Evolutionary conservation across 2,329 filamentous ascomycete genomes (phyloP).

Genomic region (Chalara sp.): DNA sequence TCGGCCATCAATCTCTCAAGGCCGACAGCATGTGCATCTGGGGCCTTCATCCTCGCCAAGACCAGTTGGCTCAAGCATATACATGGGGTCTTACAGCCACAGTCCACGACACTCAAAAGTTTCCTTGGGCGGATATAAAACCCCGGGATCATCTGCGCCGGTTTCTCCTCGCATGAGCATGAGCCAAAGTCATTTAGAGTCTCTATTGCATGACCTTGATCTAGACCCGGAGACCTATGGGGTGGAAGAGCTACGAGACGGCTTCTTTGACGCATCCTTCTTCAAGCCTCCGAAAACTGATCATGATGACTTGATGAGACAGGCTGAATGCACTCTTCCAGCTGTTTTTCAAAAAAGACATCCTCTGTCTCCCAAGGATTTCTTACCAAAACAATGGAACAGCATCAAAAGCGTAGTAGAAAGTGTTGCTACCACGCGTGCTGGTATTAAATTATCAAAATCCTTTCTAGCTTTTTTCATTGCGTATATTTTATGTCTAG

Average conservation of each 20-base stretch:
- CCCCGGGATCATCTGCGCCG: conserved; percentile 18
- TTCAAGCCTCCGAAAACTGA: conserved; percentile 34
- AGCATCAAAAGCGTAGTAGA: conserved; percentile 35
- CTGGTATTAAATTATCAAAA: conserved; percentile 45
- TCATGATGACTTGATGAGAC: conserved; percentile 32
- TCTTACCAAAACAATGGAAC: conserved; percentile 41
- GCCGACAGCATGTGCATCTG: no score
- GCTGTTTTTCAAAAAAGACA: conserved; percentile 37
- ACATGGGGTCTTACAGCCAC: conserved; percentile 26
- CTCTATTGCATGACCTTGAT: conserved; percentile 27
- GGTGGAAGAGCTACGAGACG: conserved; percentile 34
- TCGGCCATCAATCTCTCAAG: no score
- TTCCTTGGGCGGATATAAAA: conserved; percentile 11
- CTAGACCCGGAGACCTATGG: conserved; percentile 35
- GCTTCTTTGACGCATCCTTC: conserved; percentile 37
- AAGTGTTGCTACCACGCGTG: conserved; percentile 39
- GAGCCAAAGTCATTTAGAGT: conserved; percentile 25
- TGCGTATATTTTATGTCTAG: conserved; percentile 48
- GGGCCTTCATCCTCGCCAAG: no score
- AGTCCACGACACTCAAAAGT: conserved; percentile 20
- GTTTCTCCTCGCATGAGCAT: conserved; percentile 21
- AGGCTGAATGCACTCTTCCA: conserved; percentile 39
- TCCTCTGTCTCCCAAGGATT: conserved; percentile 39
- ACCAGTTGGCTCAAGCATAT: conserved; percentile 21
- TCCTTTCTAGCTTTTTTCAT: conserved; percentile 50